Evolutionary conservation across 1,139 yeast genomes (phyloP), one percentile per base, ranked within the genome.

Genomic region (Yamadazyma siamensis): DNA sequence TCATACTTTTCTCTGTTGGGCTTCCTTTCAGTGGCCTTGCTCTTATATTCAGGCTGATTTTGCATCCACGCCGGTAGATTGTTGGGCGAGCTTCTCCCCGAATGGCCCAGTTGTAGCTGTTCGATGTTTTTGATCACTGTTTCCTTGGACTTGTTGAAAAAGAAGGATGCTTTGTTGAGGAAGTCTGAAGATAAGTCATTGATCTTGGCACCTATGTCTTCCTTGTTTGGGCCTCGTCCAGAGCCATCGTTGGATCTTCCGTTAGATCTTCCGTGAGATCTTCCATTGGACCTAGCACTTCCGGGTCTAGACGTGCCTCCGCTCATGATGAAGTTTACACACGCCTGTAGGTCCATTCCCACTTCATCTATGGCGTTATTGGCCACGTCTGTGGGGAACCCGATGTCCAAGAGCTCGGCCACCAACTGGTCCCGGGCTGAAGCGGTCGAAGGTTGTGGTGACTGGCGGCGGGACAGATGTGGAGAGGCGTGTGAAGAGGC

Each of bases 61-160:
- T 65, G 69, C 91, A 86, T 81, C 95, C 95, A 86, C 3, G 82
- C 78, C 0, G 95, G 95, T 38, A 71, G 59, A 11, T 73, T 72
- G 28, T 52, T 32, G 3, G 39, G 29, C 39, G 32, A 59, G 4
- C 37, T 17, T 24, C 40, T 29, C 5, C 33, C 33, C 24, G 25
- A 13, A 54, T 60, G 38, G 15, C 33, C 42, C 10, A 52, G 53
- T 40, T 76, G 76, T 41, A 80, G 75, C 46, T 74, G 75, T 34
- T 78, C 84, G 25, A 83, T 61, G 24, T 85, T 84, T 45, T 78
- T 77, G 44, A 77, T 71, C 5, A 84, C 66, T 18, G 80, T 77
- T 37, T 77, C 65, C 36, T 71, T 70, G 2, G 91, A 83, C 40
- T 76, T 74, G 35, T 72, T 69, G 46, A 81, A 71, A 27, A 81